Evolutionary conservation across 768 basidiomycete genomes (phyloP).

Genomic region (Polyporus arcularius): DNA sequence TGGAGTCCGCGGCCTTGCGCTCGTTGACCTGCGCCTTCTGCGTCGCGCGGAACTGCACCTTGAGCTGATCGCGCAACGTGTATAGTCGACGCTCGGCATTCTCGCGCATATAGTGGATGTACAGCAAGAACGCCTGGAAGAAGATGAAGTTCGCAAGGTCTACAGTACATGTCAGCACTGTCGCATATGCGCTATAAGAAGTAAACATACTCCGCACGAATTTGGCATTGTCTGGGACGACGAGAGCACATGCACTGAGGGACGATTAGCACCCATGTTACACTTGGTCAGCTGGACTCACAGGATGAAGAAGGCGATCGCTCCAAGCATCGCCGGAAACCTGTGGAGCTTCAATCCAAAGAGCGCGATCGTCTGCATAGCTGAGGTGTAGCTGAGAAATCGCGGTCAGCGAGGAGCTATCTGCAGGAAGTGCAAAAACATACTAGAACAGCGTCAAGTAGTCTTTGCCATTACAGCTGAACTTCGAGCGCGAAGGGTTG

Average conservation of each 20-base stretch:
- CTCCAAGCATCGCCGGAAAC: conserved; percentile 63
- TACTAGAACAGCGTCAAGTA: conserved; percentile 41
- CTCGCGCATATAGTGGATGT: conserved; percentile 53
- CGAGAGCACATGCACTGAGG: conserved; percentile 34
- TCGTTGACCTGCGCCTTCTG: conserved; percentile 64
- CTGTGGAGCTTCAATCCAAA: conserved; percentile 72
- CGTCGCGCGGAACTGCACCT: conserved; percentile 54
- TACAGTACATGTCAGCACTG: conserved; percentile 27
- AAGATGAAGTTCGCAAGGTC: conserved; percentile 70
- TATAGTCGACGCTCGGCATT: conserved; percentile 50
- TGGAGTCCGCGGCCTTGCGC: conserved; percentile 77
- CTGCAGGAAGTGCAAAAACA: neutral
- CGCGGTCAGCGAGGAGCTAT: conserved; percentile 11
- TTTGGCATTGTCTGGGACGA: conserved; percentile 39
- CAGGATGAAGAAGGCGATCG: conserved; percentile 56
- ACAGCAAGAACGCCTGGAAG: conserved; percentile 83
- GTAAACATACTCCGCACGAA: conserved; percentile 41
- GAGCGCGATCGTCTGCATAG: conserved; percentile 62
- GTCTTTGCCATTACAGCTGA: conserved; percentile 46
- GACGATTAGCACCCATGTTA: too few relatives aligned
- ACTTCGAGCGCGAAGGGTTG: conserved; percentile 25
- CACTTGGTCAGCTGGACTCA: conserved; percentile 29
- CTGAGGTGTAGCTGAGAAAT: conserved; percentile 41
- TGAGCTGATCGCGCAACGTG: conserved; percentile 53
- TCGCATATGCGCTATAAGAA: neutral